Percentiles rank a stretch among this genome's conserved stretches.
Conservation (phyloP, 768 basidiomycete species). For the Psilocybe azurescens region DNA sequence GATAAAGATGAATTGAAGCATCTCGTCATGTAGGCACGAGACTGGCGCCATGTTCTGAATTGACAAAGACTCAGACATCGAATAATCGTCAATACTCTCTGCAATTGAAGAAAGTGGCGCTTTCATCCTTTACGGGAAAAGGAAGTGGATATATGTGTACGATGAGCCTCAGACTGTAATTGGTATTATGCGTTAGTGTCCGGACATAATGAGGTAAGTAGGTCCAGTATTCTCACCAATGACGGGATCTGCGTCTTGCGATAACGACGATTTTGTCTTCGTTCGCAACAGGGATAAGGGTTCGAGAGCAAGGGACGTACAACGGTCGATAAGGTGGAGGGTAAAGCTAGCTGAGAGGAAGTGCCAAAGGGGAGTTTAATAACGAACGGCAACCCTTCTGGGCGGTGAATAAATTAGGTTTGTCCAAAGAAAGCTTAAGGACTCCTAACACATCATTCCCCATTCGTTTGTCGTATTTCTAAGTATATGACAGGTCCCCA, state of each 20-base stretch:
- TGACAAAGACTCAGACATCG: background rate
- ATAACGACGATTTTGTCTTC: background rate
- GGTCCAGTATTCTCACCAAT: background rate
- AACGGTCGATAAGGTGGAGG: background rate
- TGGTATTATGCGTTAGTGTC: background rate
- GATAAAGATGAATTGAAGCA: conserved; percentile 18
- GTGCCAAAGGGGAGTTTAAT: background rate
- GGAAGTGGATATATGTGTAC: background rate
- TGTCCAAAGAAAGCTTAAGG: background rate
- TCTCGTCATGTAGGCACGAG: background rate
- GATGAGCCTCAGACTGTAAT: background rate
- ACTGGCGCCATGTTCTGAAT: background rate
- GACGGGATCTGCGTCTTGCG: background rate
- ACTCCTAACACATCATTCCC: background rate
- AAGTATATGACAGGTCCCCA: background rate
- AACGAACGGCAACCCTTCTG: background rate
- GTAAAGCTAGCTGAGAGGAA: background rate
- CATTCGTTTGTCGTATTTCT: background rate
- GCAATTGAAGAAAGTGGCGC: background rate
- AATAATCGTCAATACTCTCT: background rate
- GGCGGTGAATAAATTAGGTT: background rate
- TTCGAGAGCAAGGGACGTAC: background rate
- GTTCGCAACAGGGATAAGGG: background rate
- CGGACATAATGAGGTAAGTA: background rate
- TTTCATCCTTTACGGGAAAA: background rate